Evolutionary conservation across 768 basidiomycete genomes (phyloP), one percentile per base, ranked within the genome.

Genomic region (Steccherinum ochraceum): DNA sequence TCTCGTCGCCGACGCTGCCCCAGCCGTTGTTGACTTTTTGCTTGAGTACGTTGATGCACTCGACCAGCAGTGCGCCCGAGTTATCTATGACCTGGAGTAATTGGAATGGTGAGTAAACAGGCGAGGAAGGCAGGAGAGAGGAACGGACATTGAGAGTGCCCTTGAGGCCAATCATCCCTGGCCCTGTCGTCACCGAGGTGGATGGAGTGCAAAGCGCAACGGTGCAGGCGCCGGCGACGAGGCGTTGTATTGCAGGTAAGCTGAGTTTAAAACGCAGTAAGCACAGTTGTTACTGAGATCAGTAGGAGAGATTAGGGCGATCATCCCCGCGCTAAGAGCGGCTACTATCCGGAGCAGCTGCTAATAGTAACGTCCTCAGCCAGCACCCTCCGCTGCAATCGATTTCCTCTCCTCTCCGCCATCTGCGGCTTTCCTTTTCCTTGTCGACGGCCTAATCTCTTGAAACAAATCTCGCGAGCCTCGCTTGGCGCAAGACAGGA

Each of bases 11-110:
- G 13, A 93, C 89, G 25, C 81, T 77, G 26, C 93, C 95, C 81
- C 89, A 90, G 41, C 94, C 94, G 59, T 93, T 89, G 66, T 90
- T 94, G 60, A 93, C 90, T 69, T 97, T 98, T 65, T 90, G 84
- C 69, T 97, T 97, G 52, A 96, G 76, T 24, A 98, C 83, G 67
- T 97, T 96, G 65, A 98, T 91, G 63, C 93, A 96, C 74, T 97
- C 95, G 40, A 93, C 85, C 54, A 95, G 72, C 55, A 97, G 77
- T 5, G 92, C 94, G 25, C 95, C 95, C 4, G 95, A 93, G 69
- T 98, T 98, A 75, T 98, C 95, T 67, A 98, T 96, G 57, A 92
- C 85, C 90, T 93, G 58, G 51, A n/a, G 7, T 13, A 53, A n/a
- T n/a, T n/a, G n/a, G n/a, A n/a, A n/a, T n/a, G 11, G 49, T 56